Base-by-base conservation (phyloP, 352 stramenopile species). In the Phytophthora meadii region DNA sequence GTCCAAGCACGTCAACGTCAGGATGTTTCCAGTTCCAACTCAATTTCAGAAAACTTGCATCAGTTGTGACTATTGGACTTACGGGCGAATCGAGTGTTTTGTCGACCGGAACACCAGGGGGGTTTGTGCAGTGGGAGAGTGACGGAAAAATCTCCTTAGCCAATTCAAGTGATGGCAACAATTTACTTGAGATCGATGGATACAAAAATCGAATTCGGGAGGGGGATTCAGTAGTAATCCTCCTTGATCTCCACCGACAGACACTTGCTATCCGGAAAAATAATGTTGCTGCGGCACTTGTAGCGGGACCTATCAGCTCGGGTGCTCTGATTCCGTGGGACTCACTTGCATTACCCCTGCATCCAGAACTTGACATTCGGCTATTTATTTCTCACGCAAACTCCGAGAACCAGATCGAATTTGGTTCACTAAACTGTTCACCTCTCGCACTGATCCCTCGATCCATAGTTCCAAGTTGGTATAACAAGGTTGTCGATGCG, bases 401-500 rank as follows among this genome's bases (percentile, higher is more conserved):
- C 32, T 4, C 49, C 12, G 56, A 66, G 10, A 76, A 62, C 44
- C 56, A 25, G 28, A 59, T 79, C 34, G 58, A 74, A 9, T 66
- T 74, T 5, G 42, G 36, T 22, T 51, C 22, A 2, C 48, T 75
- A n/a, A 39, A 44, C 7, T 70, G 60, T 53, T 89, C 81, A 27
- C 68, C 79, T 19, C 25, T 90, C 5, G 70, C 63, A 1, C 42
- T 78, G 0, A 53, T 89, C 19, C 74, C 73, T 39, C 34, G 34
- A 6, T 24, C 46, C 24, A 61, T 82, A 12, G 40, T 68, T 19
- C 79, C 81, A 22, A 82, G 65, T 15, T 92, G 83, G 83, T 90
- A 89, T 48, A 77, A 54, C 54, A 89, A 87, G 37, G 32, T 89
- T 25, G 58, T 84, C 12, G 84, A 92, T 30, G 70, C 79, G 17